Percentiles rank a stretch among this genome's conserved stretches.
Evolutionary conservation across 192 early-diverging fungal genomes (phyloP).

Genomic region (Spinellus fusiger): DNA sequence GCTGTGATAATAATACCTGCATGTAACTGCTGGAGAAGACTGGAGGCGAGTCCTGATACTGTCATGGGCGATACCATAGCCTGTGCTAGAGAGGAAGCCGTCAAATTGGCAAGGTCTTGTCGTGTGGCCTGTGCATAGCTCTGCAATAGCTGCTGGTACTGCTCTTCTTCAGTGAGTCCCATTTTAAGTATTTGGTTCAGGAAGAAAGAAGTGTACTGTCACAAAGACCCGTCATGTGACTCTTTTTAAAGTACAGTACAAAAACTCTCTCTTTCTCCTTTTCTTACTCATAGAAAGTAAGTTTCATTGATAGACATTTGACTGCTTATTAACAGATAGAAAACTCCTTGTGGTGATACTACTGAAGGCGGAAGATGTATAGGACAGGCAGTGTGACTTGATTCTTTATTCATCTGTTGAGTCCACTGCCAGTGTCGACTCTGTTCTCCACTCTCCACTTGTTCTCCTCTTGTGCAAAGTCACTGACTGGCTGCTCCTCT

Average conservation of each 20-base stretch:
- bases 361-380: too few species aligned
- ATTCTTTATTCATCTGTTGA: too few species aligned
- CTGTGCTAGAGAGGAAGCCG: slow-evolving; percentile 30
- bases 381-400: too few species aligned
- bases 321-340: too few species aligned
- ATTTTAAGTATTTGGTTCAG: not conserved
- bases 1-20: slow-evolving; percentile 29
- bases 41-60: slow-evolving; percentile 16
- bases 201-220: not conserved
- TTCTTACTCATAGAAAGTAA: not conserved
- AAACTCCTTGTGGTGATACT: too few species aligned
- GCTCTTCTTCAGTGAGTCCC: slow-evolving; percentile 9
- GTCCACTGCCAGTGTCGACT: too few species aligned
- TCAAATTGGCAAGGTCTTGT: slow-evolving; percentile 26
- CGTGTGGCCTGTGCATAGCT: slow-evolving; percentile 25
- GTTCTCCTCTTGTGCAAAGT: too few species aligned
- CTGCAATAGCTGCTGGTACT: slow-evolving; percentile 25
- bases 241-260: not conserved
- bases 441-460: too few species aligned
- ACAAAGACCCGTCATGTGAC: not conserved
- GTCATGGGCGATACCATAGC: slow-evolving; percentile 33
- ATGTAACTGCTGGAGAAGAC: slow-evolving; percentile 23
- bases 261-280: not conserved
- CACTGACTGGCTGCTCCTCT: too few species aligned
- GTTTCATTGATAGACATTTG: too few species aligned